These are phyloP conservation scores for Xylaria sp. DNA, from an alignment of 2,329 filamentous ascomycete genomes.

Conservation along the genomic window DNA sequence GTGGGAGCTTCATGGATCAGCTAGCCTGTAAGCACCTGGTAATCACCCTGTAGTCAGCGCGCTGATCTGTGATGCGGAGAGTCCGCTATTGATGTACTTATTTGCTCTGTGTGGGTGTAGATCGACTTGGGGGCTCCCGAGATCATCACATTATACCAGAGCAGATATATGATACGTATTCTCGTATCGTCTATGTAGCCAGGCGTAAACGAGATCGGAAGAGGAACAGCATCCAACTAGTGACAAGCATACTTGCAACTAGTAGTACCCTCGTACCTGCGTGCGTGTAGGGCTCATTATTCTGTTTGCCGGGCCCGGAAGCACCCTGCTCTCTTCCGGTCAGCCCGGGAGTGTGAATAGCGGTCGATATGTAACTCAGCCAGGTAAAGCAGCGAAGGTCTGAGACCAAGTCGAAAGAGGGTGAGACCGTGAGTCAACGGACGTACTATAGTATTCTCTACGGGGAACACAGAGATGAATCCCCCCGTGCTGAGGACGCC, in stretches of 20 bases:
- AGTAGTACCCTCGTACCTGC: not conserved
- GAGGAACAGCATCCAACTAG: not conserved
- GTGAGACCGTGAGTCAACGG: not conserved
- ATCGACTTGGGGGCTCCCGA: not conserved
- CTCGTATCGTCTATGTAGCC: not conserved
- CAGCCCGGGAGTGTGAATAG: not conserved
- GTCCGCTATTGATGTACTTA: no score
- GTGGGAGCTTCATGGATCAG: no score
- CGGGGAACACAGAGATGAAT: not conserved
- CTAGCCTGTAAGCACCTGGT: no score
- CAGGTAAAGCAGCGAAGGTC: not conserved
- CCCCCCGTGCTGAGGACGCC: no score
- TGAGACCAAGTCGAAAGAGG: not conserved
- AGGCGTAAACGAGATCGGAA: not conserved
- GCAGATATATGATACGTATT: not conserved
- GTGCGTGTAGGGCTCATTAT: not conserved
- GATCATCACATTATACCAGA: not conserved
- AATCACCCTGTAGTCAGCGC: no score
- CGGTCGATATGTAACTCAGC: not conserved
- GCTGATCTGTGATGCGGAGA: no score
- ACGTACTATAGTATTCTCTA: not conserved
- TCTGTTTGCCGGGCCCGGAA: slow-evolving; percentile 9
- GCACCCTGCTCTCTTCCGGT: slow-evolving; percentile 11
- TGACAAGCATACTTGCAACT: not conserved
- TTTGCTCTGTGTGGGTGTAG: no score